phyloP scores from a whole-genome alignment of 208 protist species.

The Spongospora subterranea region DNA sequence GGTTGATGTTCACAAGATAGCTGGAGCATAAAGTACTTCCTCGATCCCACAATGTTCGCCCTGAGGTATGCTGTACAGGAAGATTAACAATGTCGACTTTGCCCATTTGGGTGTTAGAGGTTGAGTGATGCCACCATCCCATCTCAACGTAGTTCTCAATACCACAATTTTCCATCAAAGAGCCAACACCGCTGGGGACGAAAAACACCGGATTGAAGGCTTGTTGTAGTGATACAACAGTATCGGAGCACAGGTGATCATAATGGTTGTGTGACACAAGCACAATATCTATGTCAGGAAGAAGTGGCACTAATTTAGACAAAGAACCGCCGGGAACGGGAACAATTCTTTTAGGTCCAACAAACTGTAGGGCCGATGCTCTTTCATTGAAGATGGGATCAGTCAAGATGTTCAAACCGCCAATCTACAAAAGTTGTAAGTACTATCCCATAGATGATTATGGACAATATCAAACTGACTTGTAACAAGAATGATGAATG shows the following conservation, averaged over 20 bases:
- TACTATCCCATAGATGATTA: neutral
- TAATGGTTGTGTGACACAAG: constrained; percentile 44
- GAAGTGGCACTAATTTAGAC: neutral
- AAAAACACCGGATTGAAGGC: neutral
- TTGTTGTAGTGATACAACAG: neutral
- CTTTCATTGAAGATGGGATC: neutral
- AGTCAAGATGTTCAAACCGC: neutral
- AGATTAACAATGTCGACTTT: neutral
- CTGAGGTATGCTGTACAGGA: neutral
- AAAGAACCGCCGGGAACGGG: neutral
- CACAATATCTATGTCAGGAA: constrained; percentile 1
- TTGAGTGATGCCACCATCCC: neutral
- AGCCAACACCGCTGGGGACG: neutral
- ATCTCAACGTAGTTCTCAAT: neutral
- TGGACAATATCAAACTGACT: neutral
- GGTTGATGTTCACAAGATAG: neutral
- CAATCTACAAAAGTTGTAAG: neutral
- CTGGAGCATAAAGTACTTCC: neutral
- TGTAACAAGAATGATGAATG: neutral
- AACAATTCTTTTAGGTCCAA: neutral
- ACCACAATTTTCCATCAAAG: neutral
- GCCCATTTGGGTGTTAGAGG: neutral
- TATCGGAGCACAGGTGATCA: constrained; percentile 12
- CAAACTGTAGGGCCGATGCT: neutral
- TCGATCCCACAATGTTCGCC: neutral